Percentiles rank a stretch among this genome's conserved stretches.
Evolutionary conservation across 192 early-diverging fungal genomes (phyloP).

Genomic region (Oehlia diaphana): DNA sequence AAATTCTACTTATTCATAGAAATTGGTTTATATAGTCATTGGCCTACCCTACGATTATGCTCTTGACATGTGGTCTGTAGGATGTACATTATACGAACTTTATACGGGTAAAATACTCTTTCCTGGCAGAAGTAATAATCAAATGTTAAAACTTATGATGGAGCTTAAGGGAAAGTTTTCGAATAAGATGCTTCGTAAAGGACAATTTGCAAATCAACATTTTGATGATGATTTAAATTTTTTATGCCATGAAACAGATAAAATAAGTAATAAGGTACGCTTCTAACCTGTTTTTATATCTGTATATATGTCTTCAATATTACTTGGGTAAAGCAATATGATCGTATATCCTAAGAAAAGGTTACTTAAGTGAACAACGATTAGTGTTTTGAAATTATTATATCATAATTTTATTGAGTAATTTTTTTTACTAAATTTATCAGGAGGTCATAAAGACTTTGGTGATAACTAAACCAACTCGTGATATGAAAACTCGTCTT

Average conservation of each 20-base stretch:
- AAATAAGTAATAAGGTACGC: constrained; percentile 53
- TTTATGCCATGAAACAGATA: constrained; percentile 60
- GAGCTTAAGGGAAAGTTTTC: constrained; percentile 89
- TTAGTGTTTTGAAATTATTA: too few relatives aligned
- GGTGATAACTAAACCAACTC: constrained; percentile 61
- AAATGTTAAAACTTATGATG: constrained; percentile 95
- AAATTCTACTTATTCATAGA: neutral
- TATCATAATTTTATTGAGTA: neutral
- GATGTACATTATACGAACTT: constrained; percentile 91
- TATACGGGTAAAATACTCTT: constrained; percentile 96
- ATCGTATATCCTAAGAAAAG: too few relatives aligned
- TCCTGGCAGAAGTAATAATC: constrained; percentile 91
- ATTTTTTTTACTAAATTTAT: neutral
- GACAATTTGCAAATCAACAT: constrained; percentile 79
- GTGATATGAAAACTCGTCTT: constrained; percentile 72
- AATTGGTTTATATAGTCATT: constrained; percentile 55
- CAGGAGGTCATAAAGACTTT: constrained; percentile 70
- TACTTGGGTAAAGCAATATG: too few relatives aligned
- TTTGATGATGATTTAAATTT: constrained; percentile 83
- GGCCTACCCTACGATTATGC: constrained; percentile 85
- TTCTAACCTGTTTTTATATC: too few relatives aligned
- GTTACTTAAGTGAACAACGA: too few relatives aligned
- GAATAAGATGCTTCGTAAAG: constrained; percentile 79
- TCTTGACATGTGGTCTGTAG: constrained; percentile 96
- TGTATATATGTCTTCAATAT: constrained; percentile 1